Evolutionary conservation across 192 early-diverging fungal species (phyloP).

Genomic region (Entrophospora sp.): DNA sequence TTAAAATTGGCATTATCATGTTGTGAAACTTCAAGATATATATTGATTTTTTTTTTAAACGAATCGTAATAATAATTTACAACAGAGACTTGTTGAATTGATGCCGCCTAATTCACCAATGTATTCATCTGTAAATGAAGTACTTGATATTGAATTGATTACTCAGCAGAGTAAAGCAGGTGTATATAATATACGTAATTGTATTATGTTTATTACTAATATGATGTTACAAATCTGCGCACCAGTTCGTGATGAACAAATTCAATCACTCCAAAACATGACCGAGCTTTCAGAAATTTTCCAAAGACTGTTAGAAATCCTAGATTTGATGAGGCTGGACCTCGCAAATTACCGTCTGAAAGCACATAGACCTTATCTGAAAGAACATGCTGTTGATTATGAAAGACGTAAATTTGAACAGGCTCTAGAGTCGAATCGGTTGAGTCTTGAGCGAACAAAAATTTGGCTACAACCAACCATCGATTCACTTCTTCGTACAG

Average conservation of each 20-base stretch:
- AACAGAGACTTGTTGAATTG: conserved; percentile 61
- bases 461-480: conserved; percentile 52
- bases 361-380: conserved; percentile 56
- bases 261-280: conserved; percentile 25
- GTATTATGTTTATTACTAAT: conserved; percentile 37
- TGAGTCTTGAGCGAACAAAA: conserved; percentile 42
- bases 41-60: neutral
- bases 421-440: conserved; percentile 34
- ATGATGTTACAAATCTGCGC: conserved; percentile 69
- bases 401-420: conserved; percentile 60
- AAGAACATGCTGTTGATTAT: conserved; percentile 63
- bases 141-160: conserved; percentile 60
- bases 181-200: conserved; percentile 43
- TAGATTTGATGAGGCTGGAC: conserved; percentile 77
- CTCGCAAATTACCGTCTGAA: conserved; percentile 68
- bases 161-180: conserved; percentile 52
- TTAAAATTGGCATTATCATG: no score
- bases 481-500: conserved; percentile 20
- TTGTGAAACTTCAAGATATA: neutral
- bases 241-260: conserved; percentile 57
- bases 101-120: conserved; percentile 45
- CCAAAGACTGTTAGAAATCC: conserved; percentile 40
- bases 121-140: conserved; percentile 49
- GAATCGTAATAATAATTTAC: conserved; percentile 3
- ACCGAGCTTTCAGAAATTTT: conserved; percentile 40